Evolutionary conservation across 75 land plant genomes (phyloP), one percentile per base, ranked within the genome.

Genomic region (Selaginella moellendorffii): DNA sequence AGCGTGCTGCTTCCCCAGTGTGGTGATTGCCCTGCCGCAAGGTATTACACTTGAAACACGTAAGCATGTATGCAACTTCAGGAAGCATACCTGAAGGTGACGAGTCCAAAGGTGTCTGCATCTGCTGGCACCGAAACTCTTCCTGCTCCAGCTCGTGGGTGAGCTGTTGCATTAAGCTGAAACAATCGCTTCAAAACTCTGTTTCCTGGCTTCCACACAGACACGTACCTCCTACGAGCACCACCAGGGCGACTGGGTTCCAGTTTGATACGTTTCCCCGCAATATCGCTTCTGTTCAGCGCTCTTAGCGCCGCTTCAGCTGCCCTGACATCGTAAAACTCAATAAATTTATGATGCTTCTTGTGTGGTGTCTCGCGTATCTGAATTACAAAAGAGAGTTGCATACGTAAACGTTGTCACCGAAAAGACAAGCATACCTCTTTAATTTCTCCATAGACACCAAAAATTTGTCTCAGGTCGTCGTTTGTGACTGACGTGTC

Each of bases 21-120:
- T n/a, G n/a, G n/a, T n/a, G n/a, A n/a, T n/a, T n/a, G n/a, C n/a
- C n/a, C n/a, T n/a, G n/a, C n/a, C n/a, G n/a, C n/a, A n/a, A n/a
- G n/a, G n/a, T n/a, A n/a, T n/a, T n/a, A n/a, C n/a, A n/a, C n/a
- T n/a, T n/a, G n/a, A n/a, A n/a, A n/a, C n/a, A n/a, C n/a, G n/a
- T n/a, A n/a, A n/a, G n/a, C n/a, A n/a, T n/a, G n/a, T n/a, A n/a
- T n/a, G n/a, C n/a, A n/a, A n/a, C n/a, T n/a, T n/a, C n/a, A n/a
- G n/a, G n/a, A n/a, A n/a, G n/a, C n/a, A n/a, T n/a, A 88, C 98
- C 96, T 66, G 96, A 96, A 31, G 96, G 96, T 63, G 98, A 93
- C 65, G 62, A 83, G 54, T 73, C 66, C 17, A 88, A 72, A 21
- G 98, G 90, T 8, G 98, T 84, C 71, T 89, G 87, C 10, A 79